These are phyloP conservation scores for Naganishia onofrii DNA, from an alignment of 768 basidiomycete genomes.

Conservation along the genomic window DNA sequence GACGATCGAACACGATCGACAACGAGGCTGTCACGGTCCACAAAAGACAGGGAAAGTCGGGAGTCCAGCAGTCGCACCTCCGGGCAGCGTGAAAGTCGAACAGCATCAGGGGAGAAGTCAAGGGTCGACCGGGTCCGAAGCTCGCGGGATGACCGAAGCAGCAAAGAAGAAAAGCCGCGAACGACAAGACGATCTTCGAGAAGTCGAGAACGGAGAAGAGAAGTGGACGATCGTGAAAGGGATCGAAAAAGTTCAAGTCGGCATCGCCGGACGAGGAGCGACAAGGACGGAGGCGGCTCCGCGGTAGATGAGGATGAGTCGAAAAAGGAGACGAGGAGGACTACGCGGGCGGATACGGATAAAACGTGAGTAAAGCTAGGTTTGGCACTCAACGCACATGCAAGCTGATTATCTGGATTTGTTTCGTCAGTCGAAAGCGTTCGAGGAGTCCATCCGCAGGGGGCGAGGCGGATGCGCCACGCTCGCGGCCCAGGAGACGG, in stretches of 20 bases:
- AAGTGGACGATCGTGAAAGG: slow-evolving; percentile 18
- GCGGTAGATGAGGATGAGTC: slow-evolving; percentile 12
- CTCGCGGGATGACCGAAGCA: slow-evolving; percentile 15
- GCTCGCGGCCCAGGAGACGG: slow-evolving; percentile 1
- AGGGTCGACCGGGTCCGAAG: slow-evolving; percentile 21
- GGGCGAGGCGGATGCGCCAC: neutral
- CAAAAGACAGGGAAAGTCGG: slow-evolving; percentile 6
- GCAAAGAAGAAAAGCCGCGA: slow-evolving; percentile 14
- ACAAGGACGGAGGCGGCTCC: slow-evolving; percentile 20
- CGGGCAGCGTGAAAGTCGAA: slow-evolving; percentile 12
- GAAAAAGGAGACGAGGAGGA: slow-evolving; percentile 18
- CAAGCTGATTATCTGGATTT: neutral
- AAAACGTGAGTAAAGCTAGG: neutral
- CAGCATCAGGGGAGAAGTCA: slow-evolving; percentile 2
- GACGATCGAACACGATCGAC: slow-evolving; percentile 3
- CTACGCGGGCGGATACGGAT: neutral
- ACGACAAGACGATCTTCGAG: slow-evolving; percentile 16
- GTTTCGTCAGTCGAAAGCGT: slow-evolving; percentile 8
- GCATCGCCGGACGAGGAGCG: slow-evolving; percentile 20
- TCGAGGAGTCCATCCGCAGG: slow-evolving; percentile 25
- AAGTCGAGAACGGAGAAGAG: slow-evolving; percentile 13
- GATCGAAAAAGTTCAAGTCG: slow-evolving; percentile 17
- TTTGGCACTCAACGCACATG: neutral
- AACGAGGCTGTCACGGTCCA: neutral
- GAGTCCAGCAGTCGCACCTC: slow-evolving; percentile 6